phyloP scores from a whole-genome alignment of 768 basidiomycete genomes.

The Dioszegia aurantiaca region DNA sequence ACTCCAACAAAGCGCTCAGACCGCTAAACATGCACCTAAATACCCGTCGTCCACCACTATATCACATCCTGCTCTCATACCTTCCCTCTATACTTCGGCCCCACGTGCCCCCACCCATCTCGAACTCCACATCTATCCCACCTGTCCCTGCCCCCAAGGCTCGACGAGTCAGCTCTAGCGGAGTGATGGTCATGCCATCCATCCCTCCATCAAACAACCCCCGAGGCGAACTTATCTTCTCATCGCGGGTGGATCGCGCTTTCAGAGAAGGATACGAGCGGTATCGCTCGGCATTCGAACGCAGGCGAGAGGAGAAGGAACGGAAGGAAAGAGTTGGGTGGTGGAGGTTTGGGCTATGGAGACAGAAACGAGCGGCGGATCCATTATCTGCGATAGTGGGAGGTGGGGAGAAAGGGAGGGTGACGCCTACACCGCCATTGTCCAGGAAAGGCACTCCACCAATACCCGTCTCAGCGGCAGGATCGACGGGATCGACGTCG shows the following conservation, averaged over 20 bases:
- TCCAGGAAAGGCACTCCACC: slow-evolving; percentile 34
- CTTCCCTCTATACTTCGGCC: slow-evolving; percentile 54
- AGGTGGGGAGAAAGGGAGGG: slow-evolving; percentile 2
- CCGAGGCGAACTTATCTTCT: slow-evolving; percentile 94
- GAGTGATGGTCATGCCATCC: slow-evolving; percentile 66
- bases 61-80: slow-evolving; percentile 15
- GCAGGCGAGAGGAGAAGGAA: slow-evolving; percentile 62
- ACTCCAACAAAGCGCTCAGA: slow-evolving; percentile 85
- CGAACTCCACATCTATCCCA: slow-evolving; percentile 46
- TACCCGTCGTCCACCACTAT: slow-evolving; percentile 64
- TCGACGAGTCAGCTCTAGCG: slow-evolving; percentile 42
- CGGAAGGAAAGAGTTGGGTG: slow-evolving; percentile 25
- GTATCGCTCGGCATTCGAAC: slow-evolving; percentile 82
- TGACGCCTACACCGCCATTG: slow-evolving; percentile 28
- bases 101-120: background rate
- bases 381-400: background rate
- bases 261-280: slow-evolving; percentile 92
- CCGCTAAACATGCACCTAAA: slow-evolving; percentile 97
- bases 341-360: slow-evolving; percentile 10
- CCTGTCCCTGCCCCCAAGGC: slow-evolving; percentile 40
- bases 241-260: slow-evolving; percentile 71
- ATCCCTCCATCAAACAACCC: slow-evolving; percentile 87
- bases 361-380: background rate
- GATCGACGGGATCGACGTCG: background rate
- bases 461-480: background rate